Evolutionary conservation across 2,329 filamentous ascomycete genomes (phyloP).

Genomic region (Colletotrichum graminicola): DNA sequence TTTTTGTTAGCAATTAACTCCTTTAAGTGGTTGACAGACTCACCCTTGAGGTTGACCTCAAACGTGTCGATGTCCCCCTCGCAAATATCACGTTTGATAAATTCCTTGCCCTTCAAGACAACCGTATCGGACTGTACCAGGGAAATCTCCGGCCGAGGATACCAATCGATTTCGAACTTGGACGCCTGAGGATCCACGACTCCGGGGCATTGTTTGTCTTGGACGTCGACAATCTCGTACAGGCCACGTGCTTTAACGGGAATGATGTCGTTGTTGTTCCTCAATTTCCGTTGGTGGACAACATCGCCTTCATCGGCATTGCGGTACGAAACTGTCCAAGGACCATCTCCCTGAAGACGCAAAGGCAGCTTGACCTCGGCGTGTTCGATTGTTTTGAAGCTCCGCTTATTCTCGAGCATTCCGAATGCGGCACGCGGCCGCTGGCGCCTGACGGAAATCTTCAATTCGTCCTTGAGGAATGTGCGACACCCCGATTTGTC

Average conservation of each 20-base stretch:
- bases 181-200: constrained; percentile 80
- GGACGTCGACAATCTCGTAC: constrained; percentile 84
- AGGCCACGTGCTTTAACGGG: constrained; percentile 75
- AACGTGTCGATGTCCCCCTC: constrained; percentile 94
- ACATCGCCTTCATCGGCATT: constrained; percentile 69
- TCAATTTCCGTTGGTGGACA: constrained; percentile 62
- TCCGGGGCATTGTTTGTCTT: constrained; percentile 85
- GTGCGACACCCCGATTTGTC: constrained; percentile 90
- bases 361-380: constrained; percentile 81
- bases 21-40: constrained; percentile 45
- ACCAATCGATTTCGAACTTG: constrained; percentile 86
- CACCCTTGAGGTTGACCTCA: constrained; percentile 83
- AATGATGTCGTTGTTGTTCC: constrained; percentile 75
- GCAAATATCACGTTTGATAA: constrained; percentile 85
- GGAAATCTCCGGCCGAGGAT: constrained; percentile 80
- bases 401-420: constrained; percentile 82
- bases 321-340: constrained; percentile 84
- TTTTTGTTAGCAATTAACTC: constrained; percentile 48
- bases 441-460: constrained; percentile 88
- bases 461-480: constrained; percentile 85
- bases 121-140: constrained; percentile 75
- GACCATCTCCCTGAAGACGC: constrained; percentile 85
- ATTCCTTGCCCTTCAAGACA: constrained; percentile 62
- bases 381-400: constrained; percentile 81
- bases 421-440: constrained; percentile 90